A percentile compares a stretch with the other conserved stretches of the same genome.
These are phyloP conservation scores for Talaromyces trachyspermus DNA, from an alignment of 495 filamentous ascomycete species.

Conservation along the genomic window DNA sequence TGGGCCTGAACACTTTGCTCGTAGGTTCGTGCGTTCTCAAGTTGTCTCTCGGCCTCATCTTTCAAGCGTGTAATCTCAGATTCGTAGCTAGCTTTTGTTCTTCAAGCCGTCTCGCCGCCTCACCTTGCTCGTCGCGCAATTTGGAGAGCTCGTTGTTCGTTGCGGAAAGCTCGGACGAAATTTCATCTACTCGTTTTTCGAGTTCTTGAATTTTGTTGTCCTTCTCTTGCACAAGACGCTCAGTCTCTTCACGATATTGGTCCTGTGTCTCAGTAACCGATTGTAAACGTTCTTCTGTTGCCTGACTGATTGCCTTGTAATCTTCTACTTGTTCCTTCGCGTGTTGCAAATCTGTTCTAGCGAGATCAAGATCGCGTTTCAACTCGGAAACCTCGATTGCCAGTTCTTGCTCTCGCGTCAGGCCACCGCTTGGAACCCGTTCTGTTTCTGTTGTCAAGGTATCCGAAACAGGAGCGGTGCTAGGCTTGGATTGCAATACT, in stretches of 20 bases:
- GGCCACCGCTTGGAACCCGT: slow-evolving; percentile 35
- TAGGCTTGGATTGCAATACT: slow-evolving; percentile 67
- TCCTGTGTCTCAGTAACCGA: slow-evolving; percentile 74
- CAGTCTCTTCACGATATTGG: slow-evolving; percentile 79
- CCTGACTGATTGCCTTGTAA: slow-evolving; percentile 82
- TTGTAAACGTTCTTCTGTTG: slow-evolving; percentile 80
- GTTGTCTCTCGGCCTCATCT: slow-evolving; percentile 75
- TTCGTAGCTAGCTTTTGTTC: slow-evolving; percentile 73
- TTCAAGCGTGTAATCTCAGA: slow-evolving; percentile 73
- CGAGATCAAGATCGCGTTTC: slow-evolving; percentile 70
- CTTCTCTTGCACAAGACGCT: slow-evolving; percentile 63
- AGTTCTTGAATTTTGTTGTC: slow-evolving; percentile 69
- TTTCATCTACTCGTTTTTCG: slow-evolving; percentile 71
- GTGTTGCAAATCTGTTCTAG: slow-evolving; percentile 67
- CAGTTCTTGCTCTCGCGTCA: slow-evolving; percentile 77
- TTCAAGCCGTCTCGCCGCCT: slow-evolving; percentile 61
- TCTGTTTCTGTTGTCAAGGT: slow-evolving; percentile 27
- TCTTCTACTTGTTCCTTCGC: slow-evolving; percentile 73
- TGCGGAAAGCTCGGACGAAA: slow-evolving; percentile 68
- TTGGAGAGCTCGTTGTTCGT: slow-evolving; percentile 73
- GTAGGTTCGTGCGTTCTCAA: slow-evolving; percentile 67
- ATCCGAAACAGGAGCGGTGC: slow-evolving; percentile 31
- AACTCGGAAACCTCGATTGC: slow-evolving; percentile 75
- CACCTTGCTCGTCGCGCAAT: slow-evolving; percentile 68
- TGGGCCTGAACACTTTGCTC: slow-evolving; percentile 89